Evolutionary conservation across 805 yeast genomes (phyloP).

Genomic region (Zygosaccharomyces bisporus): DNA sequence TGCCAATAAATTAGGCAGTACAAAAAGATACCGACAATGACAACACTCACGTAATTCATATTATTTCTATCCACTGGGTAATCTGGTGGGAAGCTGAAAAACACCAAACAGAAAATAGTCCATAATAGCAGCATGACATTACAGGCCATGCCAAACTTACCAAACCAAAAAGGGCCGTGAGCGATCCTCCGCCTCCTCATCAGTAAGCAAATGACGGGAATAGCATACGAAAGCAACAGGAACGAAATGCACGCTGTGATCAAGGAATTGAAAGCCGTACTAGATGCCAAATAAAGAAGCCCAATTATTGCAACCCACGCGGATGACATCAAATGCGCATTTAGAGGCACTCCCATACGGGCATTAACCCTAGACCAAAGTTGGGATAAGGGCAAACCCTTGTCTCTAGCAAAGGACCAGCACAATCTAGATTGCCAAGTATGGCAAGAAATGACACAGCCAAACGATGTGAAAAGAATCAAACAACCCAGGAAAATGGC

Average conservation of each 20-base stretch:
- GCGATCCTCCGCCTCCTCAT: conserved; percentile 40
- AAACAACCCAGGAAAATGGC: conserved; percentile 52
- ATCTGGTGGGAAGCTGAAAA: conserved; percentile 61
- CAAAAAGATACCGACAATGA: conserved; percentile 44
- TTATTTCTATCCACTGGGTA: conserved; percentile 58
- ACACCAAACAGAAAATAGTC: conserved; percentile 55
- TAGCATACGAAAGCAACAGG: conserved; percentile 53
- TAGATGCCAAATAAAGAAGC: conserved; percentile 58
- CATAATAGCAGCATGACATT: conserved; percentile 52
- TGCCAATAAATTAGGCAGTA: conserved; percentile 54
- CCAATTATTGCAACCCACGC: conserved; percentile 52
- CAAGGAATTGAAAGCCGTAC: conserved; percentile 65
- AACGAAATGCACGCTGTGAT: conserved; percentile 62
- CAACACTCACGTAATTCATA: conserved; percentile 68
- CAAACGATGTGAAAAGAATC: conserved; percentile 54
- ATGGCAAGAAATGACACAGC: conserved; percentile 61
- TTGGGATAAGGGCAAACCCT: conserved; percentile 58
- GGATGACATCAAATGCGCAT: conserved; percentile 59
- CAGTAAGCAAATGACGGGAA: conserved; percentile 53
- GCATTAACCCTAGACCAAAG: conserved; percentile 52
- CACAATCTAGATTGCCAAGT: conserved; percentile 70
- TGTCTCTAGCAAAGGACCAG: conserved; percentile 72
- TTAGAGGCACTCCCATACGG: conserved; percentile 53
- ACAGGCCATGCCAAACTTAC: conserved; percentile 48
- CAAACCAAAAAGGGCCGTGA: conserved; percentile 69